phyloP scores from a whole-genome alignment of 805 yeast genomes.

The Metschnikowia noctiluminum region DNA sequence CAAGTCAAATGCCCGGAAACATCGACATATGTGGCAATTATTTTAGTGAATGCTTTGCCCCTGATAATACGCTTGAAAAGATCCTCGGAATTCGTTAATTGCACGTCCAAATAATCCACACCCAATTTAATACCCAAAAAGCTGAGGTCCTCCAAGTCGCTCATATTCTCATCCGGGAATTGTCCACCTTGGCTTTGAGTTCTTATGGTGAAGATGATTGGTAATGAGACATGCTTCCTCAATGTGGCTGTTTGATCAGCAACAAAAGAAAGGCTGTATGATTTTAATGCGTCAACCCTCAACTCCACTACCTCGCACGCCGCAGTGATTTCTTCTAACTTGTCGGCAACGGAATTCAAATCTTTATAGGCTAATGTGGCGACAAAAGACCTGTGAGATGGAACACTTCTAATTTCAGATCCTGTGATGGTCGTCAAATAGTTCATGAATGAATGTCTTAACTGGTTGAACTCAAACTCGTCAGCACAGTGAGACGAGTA shows the following conservation, averaged over 20 bases:
- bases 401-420: slow-evolving; percentile 32
- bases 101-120: slow-evolving; percentile 77
- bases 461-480: slow-evolving; percentile 49
- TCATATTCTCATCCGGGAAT: slow-evolving; percentile 59
- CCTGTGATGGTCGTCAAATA: slow-evolving; percentile 68
- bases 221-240: slow-evolving; percentile 62
- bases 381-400: slow-evolving; percentile 56
- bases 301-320: slow-evolving; percentile 85
- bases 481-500: slow-evolving; percentile 69
- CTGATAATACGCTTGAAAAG: slow-evolving; percentile 51
- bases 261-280: slow-evolving; percentile 52
- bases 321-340: slow-evolving; percentile 50
- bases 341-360: slow-evolving; percentile 41
- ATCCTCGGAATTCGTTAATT: slow-evolving; percentile 61
- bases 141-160: slow-evolving; percentile 48
- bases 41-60: slow-evolving; percentile 56
- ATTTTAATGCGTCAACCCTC: slow-evolving; percentile 67
- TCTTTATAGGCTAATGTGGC: slow-evolving; percentile 72
- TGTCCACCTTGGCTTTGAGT: slow-evolving; percentile 79
- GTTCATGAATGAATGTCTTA: slow-evolving; percentile 56
- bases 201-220: slow-evolving; percentile 79
- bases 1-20: slow-evolving; percentile 59
- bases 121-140: slow-evolving; percentile 70
- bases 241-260: slow-evolving; percentile 69
- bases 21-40: slow-evolving; percentile 85